Evolutionary conservation across 352 stramenopile species (phyloP), one percentile per base, ranked within the genome.

Genomic region (Pythium insidiosum): DNA sequence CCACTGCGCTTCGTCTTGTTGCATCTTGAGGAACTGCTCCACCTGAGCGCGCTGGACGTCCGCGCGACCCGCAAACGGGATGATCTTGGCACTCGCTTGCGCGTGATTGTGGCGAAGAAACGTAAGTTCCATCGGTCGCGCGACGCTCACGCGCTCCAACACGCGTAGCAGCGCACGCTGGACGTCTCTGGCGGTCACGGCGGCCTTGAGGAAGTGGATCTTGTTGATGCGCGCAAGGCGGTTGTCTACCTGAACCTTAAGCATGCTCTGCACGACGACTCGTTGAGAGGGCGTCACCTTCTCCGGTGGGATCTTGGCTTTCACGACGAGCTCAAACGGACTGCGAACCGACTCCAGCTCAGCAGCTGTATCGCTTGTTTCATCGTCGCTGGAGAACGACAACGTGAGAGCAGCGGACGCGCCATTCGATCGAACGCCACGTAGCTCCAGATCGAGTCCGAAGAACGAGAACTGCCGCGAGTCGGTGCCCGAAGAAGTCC

Each of bases 1-100:
- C 16, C 71, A 43, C 0, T 43, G 43, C 4, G 38, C 34, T 6
- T 86, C 73, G 22, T 78, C 58, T 3, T 49, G 45, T 43, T 69
- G 61, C 12, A 82, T 37, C 38, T 65, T 67, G 2, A 46, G 19
- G 18, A 61, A 50, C 29, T 82, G 73, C 0, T 63, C 55, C 4
- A 76, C 25, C 45, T 84, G 73, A 0, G 66, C 68, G 10, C 57
- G 38, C 36, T 84, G 73, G 1, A 84, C 71, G 41, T 84, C 73
- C 7, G 59, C 49, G 33, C 70, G 68, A 26, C 40, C 47, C 1
- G 73, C 73, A 50, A 86, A 86, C 10, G 73, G 68, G 6, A 78
- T 50, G 31, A 86, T 83, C 38, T 76, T 82, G 30, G 58, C 58
- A 4, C 55, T 39, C 4, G 61, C 66, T 22, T 79, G 58, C 6